phyloP scores from a whole-genome alignment of 805 yeast genomes.

The Dipodascus albidus region DNA sequence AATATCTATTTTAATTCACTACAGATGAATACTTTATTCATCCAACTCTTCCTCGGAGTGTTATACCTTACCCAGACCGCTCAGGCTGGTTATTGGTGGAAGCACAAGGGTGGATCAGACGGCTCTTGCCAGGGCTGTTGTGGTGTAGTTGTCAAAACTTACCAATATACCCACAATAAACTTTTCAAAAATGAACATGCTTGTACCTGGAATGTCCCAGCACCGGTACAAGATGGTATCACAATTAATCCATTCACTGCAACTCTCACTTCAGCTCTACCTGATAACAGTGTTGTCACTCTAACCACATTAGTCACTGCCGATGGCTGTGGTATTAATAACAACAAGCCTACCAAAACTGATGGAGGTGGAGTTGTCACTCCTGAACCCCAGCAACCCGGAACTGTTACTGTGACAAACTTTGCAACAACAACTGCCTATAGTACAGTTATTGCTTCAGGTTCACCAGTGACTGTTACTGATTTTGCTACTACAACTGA shows the following conservation, averaged over 20 bases:
- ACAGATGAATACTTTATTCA: neutral
- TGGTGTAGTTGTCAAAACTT: constrained; percentile 16
- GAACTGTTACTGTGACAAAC: constrained; percentile 7
- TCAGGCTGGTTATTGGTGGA: constrained; percentile 19
- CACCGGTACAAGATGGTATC: constrained; percentile 13
- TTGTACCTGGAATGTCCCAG: constrained; percentile 18
- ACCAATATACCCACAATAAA: constrained; percentile 15
- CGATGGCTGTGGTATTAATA: constrained; percentile 13
- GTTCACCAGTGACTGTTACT: constrained; percentile 4
- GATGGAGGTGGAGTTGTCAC: neutral
- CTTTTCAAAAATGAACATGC: constrained; percentile 6
- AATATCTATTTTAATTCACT: neutral
- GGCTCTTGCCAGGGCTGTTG: constrained; percentile 23
- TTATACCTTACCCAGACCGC: constrained; percentile 8
- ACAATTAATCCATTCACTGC: constrained; percentile 13
- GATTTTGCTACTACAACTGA: neutral
- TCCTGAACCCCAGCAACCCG: constrained; percentile 2
- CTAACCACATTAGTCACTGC: constrained; percentile 16
- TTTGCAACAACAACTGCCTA: constrained; percentile 2
- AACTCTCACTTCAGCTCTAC: constrained; percentile 26
- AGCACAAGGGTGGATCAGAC: constrained; percentile 15
- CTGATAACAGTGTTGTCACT: constrained; percentile 42
- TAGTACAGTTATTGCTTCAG: neutral
- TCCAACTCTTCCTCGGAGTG: constrained; percentile 8
- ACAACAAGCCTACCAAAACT: constrained; percentile 10